Evolutionary conservation across 768 basidiomycete genomes (phyloP), one percentile per base, ranked within the genome.

Genomic region (Hydnomerulius pinastri): DNA sequence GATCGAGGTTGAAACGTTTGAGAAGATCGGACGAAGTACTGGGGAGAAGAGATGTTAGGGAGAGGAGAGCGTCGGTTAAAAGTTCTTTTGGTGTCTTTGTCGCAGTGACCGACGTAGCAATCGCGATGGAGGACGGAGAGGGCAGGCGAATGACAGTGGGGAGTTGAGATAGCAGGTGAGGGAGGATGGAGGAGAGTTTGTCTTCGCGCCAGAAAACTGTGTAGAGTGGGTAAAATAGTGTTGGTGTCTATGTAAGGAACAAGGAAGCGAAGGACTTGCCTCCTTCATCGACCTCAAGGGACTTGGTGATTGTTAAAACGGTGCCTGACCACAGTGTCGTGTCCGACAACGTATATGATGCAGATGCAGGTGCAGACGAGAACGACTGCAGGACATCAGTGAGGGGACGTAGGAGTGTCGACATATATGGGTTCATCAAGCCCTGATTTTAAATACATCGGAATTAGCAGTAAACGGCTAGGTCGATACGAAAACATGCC

Each of bases 401-500:
- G 38, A 90, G 81, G 9, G 90, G 80, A 51, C 78, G 77, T 33
- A 93, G 65, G 38, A 93, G 67, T 68, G 86, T 85, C 7, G 86
- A 78, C 78, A 92, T 89, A 70, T 98, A 98, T 0, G 95, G 92
- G 13, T 86, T 90, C 82, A 98, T 92, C 60, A 98, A 75, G 20
- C 75, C 82, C 90, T 92, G 51, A 11, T 24, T 20, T 20, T 23
- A 11, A 2, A 50, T 48, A n/a, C n/a, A n/a, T n/a, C n/a, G n/a
- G 10, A 54, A 36, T 23, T 11, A 35, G 40, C n/a, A 36, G 33
- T 35, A 32, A 30, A 46, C 30, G 3, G 13, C 4, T 23, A 15
- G 10, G 39, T 0, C 5, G 30, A n/a, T n/a, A n/a, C n/a, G 1
- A 42, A 7, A 30, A 54, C 73, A 56, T 60, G 86, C 93, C 81